These are phyloP conservation scores for Leptomonas pyrrhocoris DNA, from an alignment of 208 protist genomes.

Conservation along the genomic window DNA sequence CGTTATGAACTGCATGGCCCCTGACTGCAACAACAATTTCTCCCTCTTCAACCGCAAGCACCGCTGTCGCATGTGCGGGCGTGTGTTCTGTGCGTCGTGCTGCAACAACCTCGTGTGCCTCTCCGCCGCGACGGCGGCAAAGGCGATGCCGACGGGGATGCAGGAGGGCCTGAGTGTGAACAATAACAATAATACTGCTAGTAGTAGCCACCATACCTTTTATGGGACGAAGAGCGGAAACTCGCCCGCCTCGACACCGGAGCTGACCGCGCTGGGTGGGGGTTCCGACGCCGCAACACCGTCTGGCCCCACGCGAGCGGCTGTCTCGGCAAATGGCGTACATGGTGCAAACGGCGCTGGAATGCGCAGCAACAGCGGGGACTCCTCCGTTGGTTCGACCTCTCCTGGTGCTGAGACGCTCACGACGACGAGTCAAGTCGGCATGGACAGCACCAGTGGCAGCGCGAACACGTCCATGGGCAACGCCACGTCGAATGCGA, in stretches of 20 bases:
- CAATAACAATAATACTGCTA: not conserved
- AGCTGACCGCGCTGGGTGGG: not conserved
- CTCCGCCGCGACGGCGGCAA: conserved; percentile 6
- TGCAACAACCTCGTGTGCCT: conserved; percentile 44
- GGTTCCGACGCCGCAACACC: not conserved
- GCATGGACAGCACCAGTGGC: too few species aligned
- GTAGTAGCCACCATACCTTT: not conserved
- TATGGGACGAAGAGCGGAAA: not conserved
- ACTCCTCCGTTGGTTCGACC: too few species aligned
- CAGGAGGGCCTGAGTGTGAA: not conserved
- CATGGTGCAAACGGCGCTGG: too few species aligned
- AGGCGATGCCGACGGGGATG: conserved; percentile 4
- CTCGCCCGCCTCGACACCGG: not conserved
- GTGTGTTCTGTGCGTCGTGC: conserved; percentile 80
- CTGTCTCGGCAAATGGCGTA: too few species aligned
- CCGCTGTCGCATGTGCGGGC: conserved; percentile 79
- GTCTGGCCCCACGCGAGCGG: too few species aligned
- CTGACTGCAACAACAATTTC: conserved; percentile 75
- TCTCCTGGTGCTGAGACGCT: too few species aligned
- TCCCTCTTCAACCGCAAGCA: conserved; percentile 85
- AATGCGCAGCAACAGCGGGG: too few species aligned
- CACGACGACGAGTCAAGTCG: too few species aligned
- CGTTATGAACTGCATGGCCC: conserved; percentile 85
- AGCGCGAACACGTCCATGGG: too few species aligned
- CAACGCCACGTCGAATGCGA: too few species aligned